These are phyloP conservation scores for Perkinsus olseni DNA, from an alignment of 169 alveolate genomes.

Conservation along the genomic window DNA sequence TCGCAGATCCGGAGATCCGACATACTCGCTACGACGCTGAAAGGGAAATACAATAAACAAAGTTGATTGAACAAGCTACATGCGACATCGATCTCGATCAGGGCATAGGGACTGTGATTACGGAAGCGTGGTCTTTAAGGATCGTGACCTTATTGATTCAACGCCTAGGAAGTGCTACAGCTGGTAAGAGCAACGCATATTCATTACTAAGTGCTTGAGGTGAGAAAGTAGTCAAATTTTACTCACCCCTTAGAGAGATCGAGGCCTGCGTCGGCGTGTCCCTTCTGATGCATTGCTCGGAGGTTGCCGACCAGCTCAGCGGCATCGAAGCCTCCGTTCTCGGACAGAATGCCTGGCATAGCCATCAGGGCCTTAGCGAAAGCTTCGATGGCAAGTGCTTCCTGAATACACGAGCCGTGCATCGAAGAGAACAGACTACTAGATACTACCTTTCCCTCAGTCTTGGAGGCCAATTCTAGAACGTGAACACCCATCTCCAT, in stretches of 20 bases:
- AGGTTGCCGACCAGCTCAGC: conserved; percentile 94
- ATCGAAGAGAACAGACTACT: neutral
- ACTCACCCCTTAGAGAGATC: conserved; percentile 7
- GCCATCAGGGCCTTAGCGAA: conserved; percentile 92
- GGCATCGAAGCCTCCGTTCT: conserved; percentile 96
- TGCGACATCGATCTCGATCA: too few relatives aligned
- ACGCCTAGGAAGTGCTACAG: too few relatives aligned
- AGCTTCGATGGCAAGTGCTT: conserved; percentile 94
- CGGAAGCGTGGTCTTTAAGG: too few relatives aligned
- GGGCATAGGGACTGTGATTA: too few relatives aligned
- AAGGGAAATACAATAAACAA: neutral
- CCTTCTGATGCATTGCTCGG: conserved; percentile 86
- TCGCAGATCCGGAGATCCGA: conserved; percentile 88
- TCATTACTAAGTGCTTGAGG: too few relatives aligned
- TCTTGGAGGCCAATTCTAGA: conserved; percentile 80
- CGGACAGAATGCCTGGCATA: conserved; percentile 93
- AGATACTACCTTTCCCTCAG: conserved; percentile 77
- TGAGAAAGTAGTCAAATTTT: too few relatives aligned
- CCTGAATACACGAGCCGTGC: conserved; percentile 9
- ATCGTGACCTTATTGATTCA: too few relatives aligned
- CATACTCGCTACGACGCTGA: conserved; percentile 80
- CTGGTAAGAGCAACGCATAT: too few relatives aligned
- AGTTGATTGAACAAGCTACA: too few relatives aligned
- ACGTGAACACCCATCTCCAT: conserved; percentile 96
- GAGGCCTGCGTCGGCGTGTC: conserved; percentile 77